Percentiles rank a stretch among this genome's conserved stretches.
phyloP scores from a whole-genome alignment of 176 grass and related monocot species.

The Metroxylon sagu region DNA sequence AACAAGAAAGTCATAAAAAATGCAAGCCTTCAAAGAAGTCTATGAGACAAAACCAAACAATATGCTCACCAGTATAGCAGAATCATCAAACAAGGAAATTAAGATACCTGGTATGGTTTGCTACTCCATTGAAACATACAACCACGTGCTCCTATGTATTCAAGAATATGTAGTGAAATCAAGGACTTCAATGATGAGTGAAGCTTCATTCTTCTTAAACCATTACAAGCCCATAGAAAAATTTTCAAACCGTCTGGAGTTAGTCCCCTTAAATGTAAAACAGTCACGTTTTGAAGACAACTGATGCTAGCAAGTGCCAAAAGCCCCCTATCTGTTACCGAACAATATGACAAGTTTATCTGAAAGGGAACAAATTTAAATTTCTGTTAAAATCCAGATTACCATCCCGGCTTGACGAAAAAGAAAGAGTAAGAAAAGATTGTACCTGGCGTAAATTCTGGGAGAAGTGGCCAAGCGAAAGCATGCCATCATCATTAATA shows the following conservation, averaged over 20 bases:
- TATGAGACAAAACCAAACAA: neutral
- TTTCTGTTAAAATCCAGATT: neutral
- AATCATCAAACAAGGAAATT: neutral
- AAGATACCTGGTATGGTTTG: constrained; percentile 69
- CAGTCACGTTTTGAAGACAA: constrained; percentile 62
- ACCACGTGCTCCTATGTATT: constrained; percentile 42
- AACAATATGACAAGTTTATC: constrained; percentile 95
- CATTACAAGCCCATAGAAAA: constrained; percentile 55
- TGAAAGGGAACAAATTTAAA: constrained; percentile 9
- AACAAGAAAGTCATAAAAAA: too few relatives aligned
- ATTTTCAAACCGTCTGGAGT: constrained; percentile 55
- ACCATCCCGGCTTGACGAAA: neutral
- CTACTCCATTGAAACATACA: constrained; percentile 66
- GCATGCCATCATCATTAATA: constrained; percentile 61
- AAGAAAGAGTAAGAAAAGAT: neutral
- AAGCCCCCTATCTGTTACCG: constrained; percentile 67
- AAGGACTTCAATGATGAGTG: constrained; percentile 56
- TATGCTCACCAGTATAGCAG: neutral
- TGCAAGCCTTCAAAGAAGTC: too few relatives aligned
- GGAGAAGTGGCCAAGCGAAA: constrained; percentile 59
- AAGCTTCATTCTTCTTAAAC: constrained; percentile 71
- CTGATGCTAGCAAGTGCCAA: constrained; percentile 69
- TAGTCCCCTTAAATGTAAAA: constrained; percentile 57
- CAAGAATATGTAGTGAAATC: constrained; percentile 44
- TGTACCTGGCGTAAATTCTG: constrained; percentile 53